These are phyloP conservation scores for Hibiscus mutabilis DNA, from an alignment of 345 rosid species.

Conservation along the genomic window DNA sequence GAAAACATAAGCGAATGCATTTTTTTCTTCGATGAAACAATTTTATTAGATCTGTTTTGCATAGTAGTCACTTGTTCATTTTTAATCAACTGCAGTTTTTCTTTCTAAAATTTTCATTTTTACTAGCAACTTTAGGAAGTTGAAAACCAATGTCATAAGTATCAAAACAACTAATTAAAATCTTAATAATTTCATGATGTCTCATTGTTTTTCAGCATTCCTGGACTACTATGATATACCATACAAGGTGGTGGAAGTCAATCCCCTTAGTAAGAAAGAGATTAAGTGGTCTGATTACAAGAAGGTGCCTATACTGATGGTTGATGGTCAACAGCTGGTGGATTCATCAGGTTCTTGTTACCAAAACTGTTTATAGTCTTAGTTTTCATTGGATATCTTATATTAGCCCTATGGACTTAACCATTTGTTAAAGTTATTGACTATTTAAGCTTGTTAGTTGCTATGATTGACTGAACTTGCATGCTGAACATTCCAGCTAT, in stretches of 20 bases:
- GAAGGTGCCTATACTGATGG: conserved; percentile 65
- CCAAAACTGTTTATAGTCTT: conserved; percentile 1
- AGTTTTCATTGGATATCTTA: neutral
- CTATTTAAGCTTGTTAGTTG: neutral
- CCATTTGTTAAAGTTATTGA: neutral
- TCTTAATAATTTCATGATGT: neutral
- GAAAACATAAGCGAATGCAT: too few relatives aligned
- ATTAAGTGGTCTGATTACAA: conserved; percentile 76
- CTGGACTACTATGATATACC: conserved; percentile 60
- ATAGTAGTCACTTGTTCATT: too few relatives aligned
- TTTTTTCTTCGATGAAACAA: too few relatives aligned
- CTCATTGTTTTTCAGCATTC: conserved; percentile 35
- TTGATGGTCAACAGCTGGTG: conserved; percentile 61
- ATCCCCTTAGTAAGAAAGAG: conserved; percentile 66
- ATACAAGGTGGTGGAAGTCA: conserved; percentile 67
- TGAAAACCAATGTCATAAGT: neutral
- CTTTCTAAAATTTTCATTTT: neutral
- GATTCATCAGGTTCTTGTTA: conserved; percentile 56
- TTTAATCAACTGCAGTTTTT: too few relatives aligned
- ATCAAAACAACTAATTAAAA: neutral
- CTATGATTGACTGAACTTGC: neutral
- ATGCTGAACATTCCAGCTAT: conserved; percentile 37
- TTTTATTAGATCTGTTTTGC: too few relatives aligned
- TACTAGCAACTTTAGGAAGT: neutral
- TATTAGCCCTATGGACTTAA: neutral